Base-by-base conservation (phyloP, 2,329 filamentous ascomycete species). In the Diaporthe velutina region DNA sequence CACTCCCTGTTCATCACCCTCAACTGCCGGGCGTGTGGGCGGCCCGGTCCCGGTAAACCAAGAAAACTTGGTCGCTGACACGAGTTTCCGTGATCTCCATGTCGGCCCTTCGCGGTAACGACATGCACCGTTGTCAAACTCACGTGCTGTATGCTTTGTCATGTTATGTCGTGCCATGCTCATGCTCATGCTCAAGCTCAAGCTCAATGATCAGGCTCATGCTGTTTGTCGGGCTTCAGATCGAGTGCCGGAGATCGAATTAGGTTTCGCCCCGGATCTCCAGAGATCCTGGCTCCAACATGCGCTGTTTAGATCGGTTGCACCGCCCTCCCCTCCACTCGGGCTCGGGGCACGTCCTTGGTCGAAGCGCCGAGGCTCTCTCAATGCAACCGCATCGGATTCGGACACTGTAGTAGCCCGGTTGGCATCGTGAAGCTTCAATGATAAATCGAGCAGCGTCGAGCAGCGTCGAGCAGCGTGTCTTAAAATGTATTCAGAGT, bases 371-470 rank as follows among this genome's bases (percentile, higher is more conserved):
- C 61, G 61, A 66, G 19, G 8, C 19, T 22, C 60, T 45, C 22
- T 13, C 38, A 42, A 38, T 64, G 25, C 60, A 66, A 66, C 25
- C 60, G 2, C 40, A 9, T 66, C 60, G 60, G 60, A 66, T 48
- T 66, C 60, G 60, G 28, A 48, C 60, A 48, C 61, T 33, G 42
- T 35, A 50, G 17, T 28, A 66, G 45, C 61, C 42, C 61, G 30
- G 28, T 50, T 35, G 61, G 42, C 22, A 67, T 33, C 42, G 22
- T 25, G 61, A 67, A 25, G 61, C 45, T 52, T 52, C 61, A 52
- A 19, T 52, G 30, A 67, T 52, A 38, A 38, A 6, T 38, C 28
- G 40, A 67, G 22, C 25, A 52, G 19, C 17, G 8, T 66, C 42
- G 10, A n/a, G 57, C 57, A 40, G 60, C 5, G 9, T 48, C n/a